These are phyloP conservation scores for Falciphora oryzae DNA, from an alignment of 2,329 filamentous ascomycete genomes.

Conservation along the genomic window DNA sequence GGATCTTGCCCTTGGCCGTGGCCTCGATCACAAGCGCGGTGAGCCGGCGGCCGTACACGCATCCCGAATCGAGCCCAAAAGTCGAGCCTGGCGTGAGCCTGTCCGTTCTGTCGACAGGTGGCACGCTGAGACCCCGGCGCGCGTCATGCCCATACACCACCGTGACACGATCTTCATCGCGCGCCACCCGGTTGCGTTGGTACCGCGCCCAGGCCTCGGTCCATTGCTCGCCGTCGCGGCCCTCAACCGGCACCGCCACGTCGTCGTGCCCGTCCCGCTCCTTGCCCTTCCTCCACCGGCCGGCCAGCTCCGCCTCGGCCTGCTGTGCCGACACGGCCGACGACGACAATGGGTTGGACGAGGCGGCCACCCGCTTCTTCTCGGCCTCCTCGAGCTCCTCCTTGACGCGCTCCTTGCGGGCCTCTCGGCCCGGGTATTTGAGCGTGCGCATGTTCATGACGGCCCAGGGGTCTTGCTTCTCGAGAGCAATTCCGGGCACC, in stretches of 20 bases:
- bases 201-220: slow-evolving; percentile 53
- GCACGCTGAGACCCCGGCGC: slow-evolving; percentile 55
- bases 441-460: slow-evolving; percentile 92
- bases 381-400: slow-evolving; percentile 29
- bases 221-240: slow-evolving; percentile 58
- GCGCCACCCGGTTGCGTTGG: slow-evolving; percentile 30
- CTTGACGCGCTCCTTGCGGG: slow-evolving; percentile 30
- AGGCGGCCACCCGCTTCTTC: slow-evolving; percentile 14
- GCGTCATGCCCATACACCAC: slow-evolving; percentile 89
- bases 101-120: slow-evolving; percentile 5
- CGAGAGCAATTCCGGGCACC: slow-evolving; percentile 65
- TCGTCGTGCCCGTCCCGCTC: slow-evolving; percentile 12
- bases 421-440: slow-evolving; percentile 49
- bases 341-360: slow-evolving; percentile 10
- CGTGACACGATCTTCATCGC: slow-evolving; percentile 42
- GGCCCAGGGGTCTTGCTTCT: slow-evolving; percentile 67
- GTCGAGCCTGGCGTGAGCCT: slow-evolving; percentile 31
- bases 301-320: slow-evolving; percentile 18
- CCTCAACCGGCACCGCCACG: slow-evolving; percentile 32
- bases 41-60: slow-evolving; percentile 68
- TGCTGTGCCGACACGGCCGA: slow-evolving; percentile 12
- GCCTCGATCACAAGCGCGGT: slow-evolving; percentile 71
- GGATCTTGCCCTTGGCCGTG: neutral
- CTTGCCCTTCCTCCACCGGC: slow-evolving; percentile 12
- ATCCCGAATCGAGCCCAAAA: slow-evolving; percentile 81